Base-by-base conservation (phyloP, 2,329 filamentous ascomycete genomes). In the Exophiala viscosa region DNA sequence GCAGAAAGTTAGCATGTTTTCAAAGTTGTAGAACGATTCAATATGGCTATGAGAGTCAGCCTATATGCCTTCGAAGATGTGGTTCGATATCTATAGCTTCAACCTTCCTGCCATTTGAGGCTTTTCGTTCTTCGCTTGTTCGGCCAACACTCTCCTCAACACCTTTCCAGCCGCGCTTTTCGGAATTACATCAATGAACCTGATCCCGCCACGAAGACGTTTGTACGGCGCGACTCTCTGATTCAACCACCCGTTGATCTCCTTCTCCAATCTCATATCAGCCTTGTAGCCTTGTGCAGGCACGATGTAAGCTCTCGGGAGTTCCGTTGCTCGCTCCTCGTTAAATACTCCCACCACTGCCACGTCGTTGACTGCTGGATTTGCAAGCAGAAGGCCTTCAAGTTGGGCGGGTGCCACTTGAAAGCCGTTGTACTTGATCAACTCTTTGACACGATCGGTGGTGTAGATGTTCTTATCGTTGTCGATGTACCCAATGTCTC, bases 401-500 rank as follows among this genome's bases (percentile, higher is more conserved):
- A 87, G 73, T 66, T 87, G 84, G 1, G 84, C 84, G 0, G 85
- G 85, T 0, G 85, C 75, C 2, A 88, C 85, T 65, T 87, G 85
- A 70, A 86, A 87, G 0, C 84, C 85, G 69, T 88, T 86, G 67
- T 81, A 86, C 69, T 87, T 82, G 65, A 76, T 77, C 34, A 74
- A 67, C 57, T 73, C 76, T 73, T 88, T 90, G 32, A 89, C 76
- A 5, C 90, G 85, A 66, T 96, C 91, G 1, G 90, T 95, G 66
- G 95, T 91, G 73, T 84, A 95, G 63, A 95, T 87, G 65, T 95
- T 88, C 15, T 87, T 87, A 44, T 87, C 77, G 41, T 79, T 73
- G 65, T 95, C 88, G 62, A 87, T 80, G 59, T 88, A 84, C 4
- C 88, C 88, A 18, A 96, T 83, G 64, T 96, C 90, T 2, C 90